Evolutionary conservation across 495 filamentous ascomycete species (phyloP), one percentile per base, ranked within the genome.

Genomic region (Aspergillus sclerotiicarbonarius): DNA sequence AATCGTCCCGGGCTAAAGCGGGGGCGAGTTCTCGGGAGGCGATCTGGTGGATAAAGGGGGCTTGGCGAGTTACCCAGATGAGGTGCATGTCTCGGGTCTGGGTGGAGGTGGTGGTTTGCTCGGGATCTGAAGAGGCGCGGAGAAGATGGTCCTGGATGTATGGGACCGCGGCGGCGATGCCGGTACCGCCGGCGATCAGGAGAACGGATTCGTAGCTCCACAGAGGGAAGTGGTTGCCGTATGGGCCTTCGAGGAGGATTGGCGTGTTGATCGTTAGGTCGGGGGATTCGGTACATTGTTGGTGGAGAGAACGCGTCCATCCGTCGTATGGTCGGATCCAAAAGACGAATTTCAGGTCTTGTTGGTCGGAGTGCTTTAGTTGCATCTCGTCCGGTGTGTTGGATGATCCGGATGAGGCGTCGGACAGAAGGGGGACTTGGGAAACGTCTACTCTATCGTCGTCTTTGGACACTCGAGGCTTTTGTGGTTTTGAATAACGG

Each of bases 131-230:
- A 31, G 45, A 35, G 1, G 63, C 63, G 4, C 68, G 67, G 8
- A 54, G 54, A 15, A 78, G 56, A 43, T 79, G 73, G 18, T 71
- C 67, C 8, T 71, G 66, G 44, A 88, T 65, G 59, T 85, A 82
- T 0, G 84, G 78, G 3, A 84, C 64, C 3, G 78, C 71, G 0
- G 76, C 81, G 0, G 84, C 79, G 44, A 87, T 81, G 0, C 85
- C 85, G 4, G 80, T 82, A 0, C 85, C 85, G 5, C 85, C 84
- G 4, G 76, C 82, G 15, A 88, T 74, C n/a, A 87, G 72, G 8
- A 86, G 60, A 13, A 85, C 69, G 2, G 74, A 77, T 29, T 82
- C 75, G 56, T 77, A 84, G 6, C 67, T 66, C 61, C 77, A 76
- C 0, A 85, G 55, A 0, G 79, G 77, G 15, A 69, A 71, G 13